phyloP scores from a whole-genome alignment of 2,329 filamentous ascomycete genomes.

The Ascochyta koolunga region DNA sequence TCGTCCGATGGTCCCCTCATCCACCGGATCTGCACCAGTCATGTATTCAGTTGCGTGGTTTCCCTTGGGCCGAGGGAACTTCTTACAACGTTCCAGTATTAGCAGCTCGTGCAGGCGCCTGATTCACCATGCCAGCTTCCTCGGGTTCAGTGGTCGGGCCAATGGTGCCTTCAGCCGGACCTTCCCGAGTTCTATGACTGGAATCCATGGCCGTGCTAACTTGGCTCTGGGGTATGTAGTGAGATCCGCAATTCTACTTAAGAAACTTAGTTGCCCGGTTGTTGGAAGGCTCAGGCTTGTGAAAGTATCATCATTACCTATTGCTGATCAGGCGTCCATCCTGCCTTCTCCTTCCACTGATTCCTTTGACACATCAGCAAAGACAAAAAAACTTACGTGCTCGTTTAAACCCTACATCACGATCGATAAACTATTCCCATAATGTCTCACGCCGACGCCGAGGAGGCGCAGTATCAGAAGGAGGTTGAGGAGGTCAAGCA shows the following conservation, averaged over 20 bases:
- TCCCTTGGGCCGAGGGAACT: slow-evolving; percentile 45
- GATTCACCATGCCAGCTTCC: slow-evolving; percentile 29
- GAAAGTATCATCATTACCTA: slow-evolving; percentile 33
- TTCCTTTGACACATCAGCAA: neutral
- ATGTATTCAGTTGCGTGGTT: slow-evolving; percentile 17
- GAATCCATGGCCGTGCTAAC: slow-evolving; percentile 22
- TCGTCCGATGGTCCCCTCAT: slow-evolving; percentile 32
- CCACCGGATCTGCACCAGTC: slow-evolving; percentile 17
- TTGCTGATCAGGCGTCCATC: slow-evolving; percentile 8
- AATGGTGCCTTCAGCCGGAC: slow-evolving; percentile 45
- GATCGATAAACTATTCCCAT: neutral
- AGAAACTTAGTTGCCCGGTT: slow-evolving; percentile 37
- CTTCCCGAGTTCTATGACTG: slow-evolving; percentile 35
- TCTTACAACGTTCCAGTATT: slow-evolving; percentile 16
- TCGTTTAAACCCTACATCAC: slow-evolving; percentile 9
- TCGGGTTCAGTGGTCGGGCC: slow-evolving; percentile 39
- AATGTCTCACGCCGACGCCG: slow-evolving; percentile 60
- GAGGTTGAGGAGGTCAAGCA: slow-evolving; percentile 88
- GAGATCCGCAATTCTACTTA: slow-evolving; percentile 29
- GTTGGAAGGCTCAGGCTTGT: neutral
- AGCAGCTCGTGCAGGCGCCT: slow-evolving; percentile 16
- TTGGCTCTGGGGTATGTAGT: slow-evolving; percentile 23
- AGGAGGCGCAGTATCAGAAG: slow-evolving; percentile 75
- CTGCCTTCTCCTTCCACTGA: neutral
- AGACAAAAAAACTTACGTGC: neutral